A percentile compares a stretch with the other conserved stretches of the same genome.
These are phyloP conservation scores for Thelonectria olida DNA, from an alignment of 2,329 filamentous ascomycete genomes.

Conservation along the genomic window DNA sequence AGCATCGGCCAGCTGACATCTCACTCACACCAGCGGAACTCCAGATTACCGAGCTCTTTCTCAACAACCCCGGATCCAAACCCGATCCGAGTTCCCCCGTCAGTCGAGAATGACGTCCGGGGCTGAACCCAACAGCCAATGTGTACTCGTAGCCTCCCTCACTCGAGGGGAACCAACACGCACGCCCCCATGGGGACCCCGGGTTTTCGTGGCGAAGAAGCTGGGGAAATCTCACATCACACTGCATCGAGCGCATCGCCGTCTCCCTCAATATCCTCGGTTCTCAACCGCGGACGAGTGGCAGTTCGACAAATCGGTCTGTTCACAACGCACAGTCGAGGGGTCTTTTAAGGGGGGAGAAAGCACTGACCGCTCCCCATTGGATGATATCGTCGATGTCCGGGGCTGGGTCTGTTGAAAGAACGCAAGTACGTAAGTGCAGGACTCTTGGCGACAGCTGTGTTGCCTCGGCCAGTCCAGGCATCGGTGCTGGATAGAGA, in stretches of 20 bases:
- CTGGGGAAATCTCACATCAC: slow-evolving; percentile 7
- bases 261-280: slow-evolving; percentile 10
- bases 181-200: slow-evolving; percentile 15
- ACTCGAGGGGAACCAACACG: neutral
- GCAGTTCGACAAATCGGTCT: neutral
- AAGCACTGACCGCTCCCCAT: slow-evolving; percentile 3
- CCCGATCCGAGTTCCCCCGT: slow-evolving; percentile 3
- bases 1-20: neutral
- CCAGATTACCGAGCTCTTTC: neutral
- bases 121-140: neutral
- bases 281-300: slow-evolving; percentile 11
- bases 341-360: neutral
- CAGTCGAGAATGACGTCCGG: slow-evolving; percentile 13
- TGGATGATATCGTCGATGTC: neutral
- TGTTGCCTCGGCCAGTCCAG: neutral
- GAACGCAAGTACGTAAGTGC: neutral
- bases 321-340: neutral
- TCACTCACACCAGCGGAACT: neutral
- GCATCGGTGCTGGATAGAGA: neutral
- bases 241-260: neutral
- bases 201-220: neutral
- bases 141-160: neutral
- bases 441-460: neutral
- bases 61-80: neutral
- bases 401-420: neutral